Conservation (phyloP, 768 basidiomycete genomes). For the Epithele typhae region DNA sequence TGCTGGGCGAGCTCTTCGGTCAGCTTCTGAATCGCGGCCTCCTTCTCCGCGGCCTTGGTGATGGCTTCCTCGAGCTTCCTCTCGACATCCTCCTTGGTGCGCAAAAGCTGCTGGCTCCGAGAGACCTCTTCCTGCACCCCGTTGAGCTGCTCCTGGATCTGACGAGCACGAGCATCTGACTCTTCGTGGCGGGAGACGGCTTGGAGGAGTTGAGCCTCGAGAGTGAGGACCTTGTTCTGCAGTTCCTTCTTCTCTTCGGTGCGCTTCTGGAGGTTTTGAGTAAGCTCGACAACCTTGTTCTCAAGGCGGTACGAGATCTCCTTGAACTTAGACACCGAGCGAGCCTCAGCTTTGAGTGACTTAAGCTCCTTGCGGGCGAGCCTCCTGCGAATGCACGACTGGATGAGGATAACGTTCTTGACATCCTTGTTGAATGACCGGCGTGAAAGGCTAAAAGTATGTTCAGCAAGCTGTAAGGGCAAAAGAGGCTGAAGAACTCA, state of each 20-base stretch:
- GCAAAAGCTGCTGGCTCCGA: conserved; percentile 70
- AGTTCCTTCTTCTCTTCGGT: conserved; percentile 89
- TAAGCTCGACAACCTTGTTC: conserved; percentile 99
- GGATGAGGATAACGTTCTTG: conserved; percentile 73
- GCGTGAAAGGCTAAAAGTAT: conserved; percentile 44
- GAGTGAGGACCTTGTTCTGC: conserved; percentile 63
- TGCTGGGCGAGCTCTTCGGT: conserved; percentile 74
- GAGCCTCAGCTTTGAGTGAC: conserved; percentile 82
- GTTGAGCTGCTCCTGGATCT: conserved; percentile 65
- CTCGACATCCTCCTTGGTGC: conserved; percentile 76
- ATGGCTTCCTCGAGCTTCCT: conserved; percentile 74
- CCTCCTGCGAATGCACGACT: conserved; percentile 89
- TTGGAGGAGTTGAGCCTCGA: conserved; percentile 82
- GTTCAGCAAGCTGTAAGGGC: conserved; percentile 6
- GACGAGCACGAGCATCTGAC: conserved; percentile 66
- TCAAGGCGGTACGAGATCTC: conserved; percentile 96
- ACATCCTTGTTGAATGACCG: conserved; percentile 56
- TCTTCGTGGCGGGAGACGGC: conserved; percentile 91
- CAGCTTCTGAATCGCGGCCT: conserved; percentile 75
- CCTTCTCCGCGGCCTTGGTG: conserved; percentile 73
- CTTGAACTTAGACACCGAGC: conserved; percentile 97
- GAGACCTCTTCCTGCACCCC: conserved; percentile 66
- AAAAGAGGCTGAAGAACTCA: conserved; percentile 37
- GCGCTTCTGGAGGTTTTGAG: conserved; percentile 86
- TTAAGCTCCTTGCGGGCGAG: conserved; percentile 84